A percentile compares a stretch with the other conserved stretches of the same genome.
phyloP scores from a whole-genome alignment of 805 yeast species.

The Saturnispora besseyi region DNA sequence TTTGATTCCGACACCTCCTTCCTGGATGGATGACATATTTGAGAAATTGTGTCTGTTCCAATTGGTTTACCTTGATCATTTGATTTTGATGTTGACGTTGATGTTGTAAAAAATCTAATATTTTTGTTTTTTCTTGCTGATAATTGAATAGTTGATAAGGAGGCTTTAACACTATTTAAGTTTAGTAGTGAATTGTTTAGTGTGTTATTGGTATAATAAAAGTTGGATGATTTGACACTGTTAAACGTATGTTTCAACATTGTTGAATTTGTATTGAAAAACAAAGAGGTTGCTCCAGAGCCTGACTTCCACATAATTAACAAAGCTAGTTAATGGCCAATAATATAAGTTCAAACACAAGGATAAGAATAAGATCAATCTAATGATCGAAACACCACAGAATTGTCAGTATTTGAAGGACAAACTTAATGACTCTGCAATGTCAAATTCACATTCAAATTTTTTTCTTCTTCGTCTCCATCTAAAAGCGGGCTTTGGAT shows the following conservation, averaged over 20 bases:
- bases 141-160: background rate
- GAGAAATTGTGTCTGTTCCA: constrained; percentile 10
- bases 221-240: constrained; percentile 5
- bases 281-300: background rate
- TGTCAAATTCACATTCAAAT: background rate
- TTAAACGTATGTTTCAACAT: background rate
- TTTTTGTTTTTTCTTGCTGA: background rate
- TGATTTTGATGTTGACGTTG: background rate
- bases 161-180: background rate
- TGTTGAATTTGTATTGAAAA: background rate
- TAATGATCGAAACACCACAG: background rate
- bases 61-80: background rate
- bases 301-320: constrained; percentile 1
- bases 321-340: background rate
- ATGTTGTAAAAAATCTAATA: background rate
- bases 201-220: constrained; percentile 13
- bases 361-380: background rate
- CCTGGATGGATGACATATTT: constrained; percentile 33
- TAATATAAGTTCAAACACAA: background rate
- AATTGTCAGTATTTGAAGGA: background rate
- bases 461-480: background rate
- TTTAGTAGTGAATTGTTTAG: background rate
- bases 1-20: background rate
- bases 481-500: background rate
- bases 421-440: background rate